Conservation (phyloP, 495 filamentous ascomycete genomes). For the Daldinia concentrica region DNA sequence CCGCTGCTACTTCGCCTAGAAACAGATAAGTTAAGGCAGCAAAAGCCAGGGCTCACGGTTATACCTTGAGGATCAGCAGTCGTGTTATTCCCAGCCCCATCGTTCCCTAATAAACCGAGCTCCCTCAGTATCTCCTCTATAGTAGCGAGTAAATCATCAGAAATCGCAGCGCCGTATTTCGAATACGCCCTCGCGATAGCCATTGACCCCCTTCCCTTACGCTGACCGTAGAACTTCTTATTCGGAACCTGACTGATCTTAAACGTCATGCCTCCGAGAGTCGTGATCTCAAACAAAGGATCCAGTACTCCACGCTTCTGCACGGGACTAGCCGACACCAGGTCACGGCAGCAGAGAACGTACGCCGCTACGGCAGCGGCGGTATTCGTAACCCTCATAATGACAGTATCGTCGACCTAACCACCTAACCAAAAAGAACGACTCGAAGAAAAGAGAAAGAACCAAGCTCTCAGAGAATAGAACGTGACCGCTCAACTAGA, state of each 20-base stretch:
- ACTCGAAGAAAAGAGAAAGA: conserved; percentile 7
- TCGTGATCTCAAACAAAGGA: conserved; percentile 41
- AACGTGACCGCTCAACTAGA: conserved; percentile 15
- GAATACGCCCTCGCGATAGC: conserved; percentile 55
- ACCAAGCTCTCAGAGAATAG: neutral
- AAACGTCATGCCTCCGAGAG: conserved; percentile 52
- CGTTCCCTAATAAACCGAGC: conserved; percentile 44
- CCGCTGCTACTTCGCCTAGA: conserved; percentile 53
- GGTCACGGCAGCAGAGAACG: conserved; percentile 19
- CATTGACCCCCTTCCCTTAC: conserved; percentile 49
- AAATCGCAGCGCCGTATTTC: conserved; percentile 51
- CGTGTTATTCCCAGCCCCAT: conserved; percentile 28
- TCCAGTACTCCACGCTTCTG: conserved; percentile 33
- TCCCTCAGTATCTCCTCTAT: conserved; percentile 46
- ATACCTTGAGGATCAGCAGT: conserved; percentile 38
- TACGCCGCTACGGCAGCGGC: conserved; percentile 37
- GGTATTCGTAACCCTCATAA: conserved; percentile 31
- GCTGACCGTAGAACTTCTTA: conserved; percentile 44
- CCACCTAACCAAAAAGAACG: conserved; percentile 11
- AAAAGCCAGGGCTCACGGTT: neutral
- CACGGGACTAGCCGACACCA: conserved; percentile 34
- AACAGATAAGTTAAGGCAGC: conserved; percentile 6
- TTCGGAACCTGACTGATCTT: conserved; percentile 55
- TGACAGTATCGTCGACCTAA: neutral
- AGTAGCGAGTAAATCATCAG: conserved; percentile 44